These are phyloP conservation scores for Elaeis guineensis DNA, from an alignment of 176 grass and related monocot species.

Conservation along the genomic window DNA sequence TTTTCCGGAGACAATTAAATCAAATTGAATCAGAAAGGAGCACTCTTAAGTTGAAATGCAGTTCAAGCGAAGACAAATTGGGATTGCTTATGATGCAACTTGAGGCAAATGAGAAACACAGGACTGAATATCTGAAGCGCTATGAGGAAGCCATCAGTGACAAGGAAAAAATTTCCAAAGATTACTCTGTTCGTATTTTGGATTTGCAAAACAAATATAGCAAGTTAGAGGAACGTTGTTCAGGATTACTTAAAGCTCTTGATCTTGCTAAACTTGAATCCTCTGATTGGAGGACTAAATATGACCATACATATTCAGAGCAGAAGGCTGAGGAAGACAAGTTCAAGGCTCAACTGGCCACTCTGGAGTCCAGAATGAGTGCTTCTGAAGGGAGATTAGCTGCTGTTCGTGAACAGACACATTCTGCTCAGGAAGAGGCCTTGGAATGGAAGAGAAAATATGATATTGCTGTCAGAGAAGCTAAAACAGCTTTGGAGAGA, in stretches of 20 bases:
- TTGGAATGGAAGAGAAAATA: conserved; percentile 97
- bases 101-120: conserved; percentile 71
- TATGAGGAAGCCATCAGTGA: conserved; percentile 85
- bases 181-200: conserved; percentile 52
- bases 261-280: conserved; percentile 66
- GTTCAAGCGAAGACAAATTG: conserved; percentile 74
- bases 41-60: conserved; percentile 73
- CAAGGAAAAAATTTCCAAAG: conserved; percentile 91
- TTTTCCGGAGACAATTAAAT: conserved; percentile 76
- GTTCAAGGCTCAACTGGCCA: conserved; percentile 62
- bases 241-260: conserved; percentile 48
- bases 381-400: conserved; percentile 82
- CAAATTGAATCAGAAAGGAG: conserved; percentile 69
- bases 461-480: conserved; percentile 59
- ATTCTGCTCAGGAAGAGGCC: conserved; percentile 90
- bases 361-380: conserved; percentile 69
- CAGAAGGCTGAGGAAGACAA: conserved; percentile 81
- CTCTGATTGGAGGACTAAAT: conserved; percentile 76
- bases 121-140: conserved; percentile 72
- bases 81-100: conserved; percentile 74
- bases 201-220: conserved; percentile 81
- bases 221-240: conserved; percentile 78
- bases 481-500: conserved; percentile 80
- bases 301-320: conserved; percentile 38
- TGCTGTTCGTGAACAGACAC: conserved; percentile 82